These are phyloP conservation scores for Phytophthora pini DNA, from an alignment of 352 stramenopile genomes.

Conservation along the genomic window DNA sequence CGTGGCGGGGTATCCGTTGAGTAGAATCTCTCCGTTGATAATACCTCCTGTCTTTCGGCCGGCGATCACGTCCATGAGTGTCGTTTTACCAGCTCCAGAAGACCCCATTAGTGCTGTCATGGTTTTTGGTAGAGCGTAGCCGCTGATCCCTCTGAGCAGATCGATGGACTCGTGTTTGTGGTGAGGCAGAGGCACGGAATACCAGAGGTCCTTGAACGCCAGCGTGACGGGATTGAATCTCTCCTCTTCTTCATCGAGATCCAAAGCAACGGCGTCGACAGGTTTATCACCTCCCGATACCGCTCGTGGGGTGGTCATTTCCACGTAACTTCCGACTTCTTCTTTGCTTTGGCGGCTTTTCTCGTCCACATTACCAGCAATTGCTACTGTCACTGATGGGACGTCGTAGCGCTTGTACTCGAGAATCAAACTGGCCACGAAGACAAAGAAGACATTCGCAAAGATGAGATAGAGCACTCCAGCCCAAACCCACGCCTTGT, in stretches of 20 bases:
- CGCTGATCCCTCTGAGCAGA: conserved; percentile 75
- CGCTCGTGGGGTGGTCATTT: conserved; percentile 7
- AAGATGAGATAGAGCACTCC: conserved; percentile 24
- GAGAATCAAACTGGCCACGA: neutral
- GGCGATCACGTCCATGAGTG: conserved; percentile 62
- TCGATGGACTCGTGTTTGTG: conserved; percentile 48
- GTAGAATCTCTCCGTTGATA: conserved; percentile 57
- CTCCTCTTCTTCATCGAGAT: conserved; percentile 10
- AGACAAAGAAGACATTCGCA: conserved; percentile 33
- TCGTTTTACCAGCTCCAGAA: conserved; percentile 79
- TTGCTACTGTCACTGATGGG: neutral
- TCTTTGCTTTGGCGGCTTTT: neutral
- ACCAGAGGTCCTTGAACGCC: conserved; percentile 33
- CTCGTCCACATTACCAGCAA: neutral
- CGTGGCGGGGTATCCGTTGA: conserved; percentile 42
- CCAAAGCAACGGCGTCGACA: conserved; percentile 10
- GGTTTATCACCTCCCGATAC: neutral
- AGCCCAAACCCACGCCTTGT: conserved; percentile 35
- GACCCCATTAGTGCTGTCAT: conserved; percentile 65
- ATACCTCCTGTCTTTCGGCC: conserved; percentile 83
- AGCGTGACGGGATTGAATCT: conserved; percentile 28
- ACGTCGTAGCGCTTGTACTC: neutral
- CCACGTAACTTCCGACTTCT: conserved; percentile 5
- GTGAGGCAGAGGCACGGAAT: conserved; percentile 16
- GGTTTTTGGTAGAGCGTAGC: conserved; percentile 42